Evolutionary conservation across 768 basidiomycete species (phyloP), one percentile per base, ranked within the genome.

Genomic region (Suillus sp.): DNA sequence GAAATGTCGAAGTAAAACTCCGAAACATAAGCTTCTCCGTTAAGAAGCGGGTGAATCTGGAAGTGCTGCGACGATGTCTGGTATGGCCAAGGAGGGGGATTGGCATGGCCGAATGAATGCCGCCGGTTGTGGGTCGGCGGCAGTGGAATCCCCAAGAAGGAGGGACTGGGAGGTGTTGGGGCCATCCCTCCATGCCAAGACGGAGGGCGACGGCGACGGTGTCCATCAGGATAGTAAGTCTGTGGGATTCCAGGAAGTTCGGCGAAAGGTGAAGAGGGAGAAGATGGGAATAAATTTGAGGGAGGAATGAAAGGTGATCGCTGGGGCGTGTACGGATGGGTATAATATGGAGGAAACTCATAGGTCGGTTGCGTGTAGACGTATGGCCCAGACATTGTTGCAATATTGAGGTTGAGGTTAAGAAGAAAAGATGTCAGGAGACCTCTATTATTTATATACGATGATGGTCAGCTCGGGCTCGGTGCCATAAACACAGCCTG

Each of bases 1-100:
- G 85, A 78, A 25, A 91, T 75, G 69, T 90, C 84, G 70, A 90
- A 86, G 53, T 80, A 67, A 64, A 90, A 80, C 43, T 83, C 81
- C 1, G 67, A 69, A 16, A 77, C 75, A 27, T 78, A 78, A 2
- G 70, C 67, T 53, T 86, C 83, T 16, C 82, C 88, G 67, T 86
- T 83, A 4, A 90, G 74, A 60, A 68, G 67, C 59, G 74, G 70
- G 38, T 71, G 67, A 59, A 74, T 60, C 55, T 76, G 70, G 64
- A 74, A 70, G 43, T 68, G 64, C 38, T 76, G 68, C 20, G 73
- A 67, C 22, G 66, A 32, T 42, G 63, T 55, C 11, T 57, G 34
- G 38, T 65, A 65, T 30, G 50, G 11, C 74, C 74, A 75, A 4
- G 75, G 65, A 53, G 66, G 47, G n/a, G 54, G 59, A 43, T 61